Conservation (phyloP, 1,284 basidiomycete species). For the Coniferiporia weirii region DNA sequence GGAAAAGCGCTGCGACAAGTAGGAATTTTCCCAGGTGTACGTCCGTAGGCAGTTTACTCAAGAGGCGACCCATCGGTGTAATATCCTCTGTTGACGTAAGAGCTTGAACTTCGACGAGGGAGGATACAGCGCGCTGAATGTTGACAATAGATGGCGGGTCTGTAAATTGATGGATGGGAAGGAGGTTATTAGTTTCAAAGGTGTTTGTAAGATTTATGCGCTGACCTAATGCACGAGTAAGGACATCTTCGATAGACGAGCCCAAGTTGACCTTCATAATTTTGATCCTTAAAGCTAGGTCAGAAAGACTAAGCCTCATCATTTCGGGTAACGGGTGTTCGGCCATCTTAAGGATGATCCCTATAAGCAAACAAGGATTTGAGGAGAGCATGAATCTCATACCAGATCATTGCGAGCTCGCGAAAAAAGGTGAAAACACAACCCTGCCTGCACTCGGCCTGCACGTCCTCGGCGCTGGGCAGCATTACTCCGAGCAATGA, state of each 20-base stretch:
- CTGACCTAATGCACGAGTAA: constrained; percentile 65
- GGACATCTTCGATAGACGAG: constrained; percentile 83
- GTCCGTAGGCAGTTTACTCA: constrained; percentile 93
- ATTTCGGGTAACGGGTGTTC: constrained; percentile 96
- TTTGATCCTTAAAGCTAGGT: constrained; percentile 94
- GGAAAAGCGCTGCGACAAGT: constrained; percentile 80
- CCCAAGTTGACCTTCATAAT: constrained; percentile 93
- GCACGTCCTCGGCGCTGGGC: constrained; percentile 88
- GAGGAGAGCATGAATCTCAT: constrained; percentile 28
- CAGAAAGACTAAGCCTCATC: constrained; percentile 89
- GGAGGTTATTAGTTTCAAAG: neutral
- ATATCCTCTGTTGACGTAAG: constrained; percentile 87
- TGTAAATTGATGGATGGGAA: neutral
- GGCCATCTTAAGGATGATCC: constrained; percentile 59
- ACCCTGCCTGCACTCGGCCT: constrained; percentile 85
- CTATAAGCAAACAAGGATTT: constrained; percentile 32
- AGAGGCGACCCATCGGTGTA: constrained; percentile 87
- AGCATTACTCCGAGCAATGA: constrained; percentile 91
- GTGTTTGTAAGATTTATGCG: neutral
- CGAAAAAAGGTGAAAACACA: constrained; percentile 97
- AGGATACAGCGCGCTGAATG: constrained; percentile 86
- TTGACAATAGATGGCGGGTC: constrained; percentile 89
- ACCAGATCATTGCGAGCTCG: constrained; percentile 75
- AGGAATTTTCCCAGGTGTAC: constrained; percentile 97
- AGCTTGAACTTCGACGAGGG: constrained; percentile 88